phyloP scores from a whole-genome alignment of 495 filamentous ascomycete genomes.

The Talaromyces adpressus region DNA sequence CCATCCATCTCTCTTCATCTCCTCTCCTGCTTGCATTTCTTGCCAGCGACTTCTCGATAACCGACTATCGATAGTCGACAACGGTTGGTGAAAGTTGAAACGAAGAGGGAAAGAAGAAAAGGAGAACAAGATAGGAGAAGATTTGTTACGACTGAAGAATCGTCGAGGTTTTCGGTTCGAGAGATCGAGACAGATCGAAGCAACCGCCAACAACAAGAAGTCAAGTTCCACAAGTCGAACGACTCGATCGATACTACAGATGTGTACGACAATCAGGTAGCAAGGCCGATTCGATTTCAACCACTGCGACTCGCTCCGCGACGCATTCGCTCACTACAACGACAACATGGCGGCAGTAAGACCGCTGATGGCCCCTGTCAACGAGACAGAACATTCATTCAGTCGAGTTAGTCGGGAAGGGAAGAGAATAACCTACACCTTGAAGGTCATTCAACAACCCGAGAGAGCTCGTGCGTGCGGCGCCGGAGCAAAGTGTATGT shows the following conservation, averaged over 20 bases:
- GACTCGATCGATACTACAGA: not conserved
- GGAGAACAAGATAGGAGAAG: not conserved
- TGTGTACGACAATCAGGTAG: not conserved
- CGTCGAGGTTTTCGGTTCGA: not conserved
- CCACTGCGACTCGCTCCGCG: not conserved
- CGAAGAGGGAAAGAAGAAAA: not conserved
- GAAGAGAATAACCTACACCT: slow-evolving; percentile 69
- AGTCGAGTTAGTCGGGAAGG: slow-evolving; percentile 72
- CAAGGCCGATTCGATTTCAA: not conserved
- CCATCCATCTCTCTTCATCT: not conserved
- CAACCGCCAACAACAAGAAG: too few relatives aligned
- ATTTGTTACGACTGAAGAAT: not conserved
- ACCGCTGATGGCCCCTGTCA: slow-evolving; percentile 32
- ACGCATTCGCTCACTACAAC: not conserved
- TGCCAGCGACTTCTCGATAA: not conserved
- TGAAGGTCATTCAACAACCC: slow-evolving; percentile 90
- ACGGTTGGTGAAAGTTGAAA: not conserved
- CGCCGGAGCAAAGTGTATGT: slow-evolving; percentile 86
- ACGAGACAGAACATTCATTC: slow-evolving; percentile 52
- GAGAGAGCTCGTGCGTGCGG: slow-evolving; percentile 95
- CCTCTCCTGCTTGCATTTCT: not conserved
- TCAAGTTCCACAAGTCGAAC: not conserved
- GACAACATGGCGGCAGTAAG: slow-evolving; percentile 22
- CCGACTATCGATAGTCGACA: not conserved
- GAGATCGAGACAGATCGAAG: not conserved